A percentile compares a stretch with the other conserved stretches of the same genome.
These are phyloP conservation scores for Phytophthora capsici DNA, from an alignment of 352 stramenopile species.

Conservation along the genomic window DNA sequence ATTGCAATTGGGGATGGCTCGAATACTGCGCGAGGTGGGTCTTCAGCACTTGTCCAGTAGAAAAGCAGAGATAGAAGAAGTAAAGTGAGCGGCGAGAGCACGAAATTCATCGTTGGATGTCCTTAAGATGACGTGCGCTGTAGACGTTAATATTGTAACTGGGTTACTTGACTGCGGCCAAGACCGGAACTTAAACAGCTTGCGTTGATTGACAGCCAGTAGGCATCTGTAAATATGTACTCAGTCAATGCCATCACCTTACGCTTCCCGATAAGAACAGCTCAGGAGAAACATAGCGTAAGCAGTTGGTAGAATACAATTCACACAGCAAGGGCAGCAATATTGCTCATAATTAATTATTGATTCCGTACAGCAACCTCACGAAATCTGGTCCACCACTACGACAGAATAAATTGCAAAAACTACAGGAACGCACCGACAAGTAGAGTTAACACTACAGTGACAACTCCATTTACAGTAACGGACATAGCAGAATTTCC, in stretches of 20 bases:
- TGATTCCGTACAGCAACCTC: background rate
- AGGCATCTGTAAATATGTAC: too few relatives aligned
- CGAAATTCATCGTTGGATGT: constrained; percentile 22
- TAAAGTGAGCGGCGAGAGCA: constrained; percentile 5
- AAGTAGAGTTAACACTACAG: background rate
- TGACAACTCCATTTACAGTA: background rate
- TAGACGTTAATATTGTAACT: constrained; percentile 14
- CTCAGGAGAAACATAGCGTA: background rate
- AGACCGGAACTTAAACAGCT: constrained; percentile 13
- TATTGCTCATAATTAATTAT: constrained; percentile 12
- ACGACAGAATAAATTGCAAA: constrained; percentile 24
- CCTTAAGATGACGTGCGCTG: background rate
- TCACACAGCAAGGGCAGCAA: background rate
- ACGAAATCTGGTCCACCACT: background rate
- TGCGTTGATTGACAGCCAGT: constrained; percentile 11
- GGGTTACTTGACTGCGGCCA: background rate
- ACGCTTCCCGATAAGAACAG: constrained; percentile 18
- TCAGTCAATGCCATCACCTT: constrained; percentile 4
- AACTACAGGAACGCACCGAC: constrained; percentile 26
- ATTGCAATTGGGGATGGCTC: constrained; percentile 28
- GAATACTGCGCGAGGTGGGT: constrained; percentile 15
- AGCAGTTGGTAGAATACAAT: too few relatives aligned
- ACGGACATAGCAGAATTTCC: constrained; percentile 11
- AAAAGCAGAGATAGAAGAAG: constrained; percentile 3
- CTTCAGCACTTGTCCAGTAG: constrained; percentile 1